These are phyloP conservation scores for Leucocoprinus leucothites DNA, from an alignment of 768 basidiomycete genomes.

Conservation along the genomic window DNA sequence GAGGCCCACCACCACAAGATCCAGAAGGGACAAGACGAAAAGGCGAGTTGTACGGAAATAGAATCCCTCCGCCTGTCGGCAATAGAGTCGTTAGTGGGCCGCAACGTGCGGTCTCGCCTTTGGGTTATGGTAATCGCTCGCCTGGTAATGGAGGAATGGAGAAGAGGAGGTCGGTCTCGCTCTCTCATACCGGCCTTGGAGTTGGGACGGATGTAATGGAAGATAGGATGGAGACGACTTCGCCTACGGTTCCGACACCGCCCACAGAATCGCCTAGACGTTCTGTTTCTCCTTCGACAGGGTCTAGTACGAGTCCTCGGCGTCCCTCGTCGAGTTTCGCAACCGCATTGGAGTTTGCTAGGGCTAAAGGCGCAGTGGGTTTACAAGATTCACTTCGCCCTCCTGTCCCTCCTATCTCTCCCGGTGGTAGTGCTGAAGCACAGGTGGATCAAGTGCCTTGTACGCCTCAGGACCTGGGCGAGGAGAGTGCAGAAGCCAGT, in stretches of 20 bases:
- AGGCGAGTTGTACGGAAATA: constrained; percentile 74
- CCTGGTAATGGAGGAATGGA: constrained; percentile 15
- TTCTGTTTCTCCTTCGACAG: constrained; percentile 22
- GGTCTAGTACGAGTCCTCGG: no score
- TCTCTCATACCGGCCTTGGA: constrained; percentile 21
- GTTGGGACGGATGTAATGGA: constrained; percentile 18
- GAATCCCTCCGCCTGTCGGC: constrained; percentile 50
- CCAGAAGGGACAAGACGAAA: constrained; percentile 42
- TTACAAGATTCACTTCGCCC: background rate
- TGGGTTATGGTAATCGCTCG: constrained; percentile 22
- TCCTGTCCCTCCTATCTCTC: no score
- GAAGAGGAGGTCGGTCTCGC: constrained; percentile 28
- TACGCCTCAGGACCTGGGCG: no score
- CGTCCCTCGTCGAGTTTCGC: background rate
- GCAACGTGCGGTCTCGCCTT: constrained; percentile 15
- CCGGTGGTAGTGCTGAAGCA: no score
- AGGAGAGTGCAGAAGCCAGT: no score
- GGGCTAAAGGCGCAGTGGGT: background rate
- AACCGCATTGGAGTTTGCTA: background rate
- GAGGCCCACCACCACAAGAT: constrained; percentile 55
- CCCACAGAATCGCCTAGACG: constrained; percentile 28
- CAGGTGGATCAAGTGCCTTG: no score
- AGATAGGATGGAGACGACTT: constrained; percentile 19
- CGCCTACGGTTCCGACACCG: no score
- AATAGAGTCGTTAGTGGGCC: constrained; percentile 29